phyloP scores from a whole-genome alignment of 106 monocot species.

The Chionographis japonica region DNA sequence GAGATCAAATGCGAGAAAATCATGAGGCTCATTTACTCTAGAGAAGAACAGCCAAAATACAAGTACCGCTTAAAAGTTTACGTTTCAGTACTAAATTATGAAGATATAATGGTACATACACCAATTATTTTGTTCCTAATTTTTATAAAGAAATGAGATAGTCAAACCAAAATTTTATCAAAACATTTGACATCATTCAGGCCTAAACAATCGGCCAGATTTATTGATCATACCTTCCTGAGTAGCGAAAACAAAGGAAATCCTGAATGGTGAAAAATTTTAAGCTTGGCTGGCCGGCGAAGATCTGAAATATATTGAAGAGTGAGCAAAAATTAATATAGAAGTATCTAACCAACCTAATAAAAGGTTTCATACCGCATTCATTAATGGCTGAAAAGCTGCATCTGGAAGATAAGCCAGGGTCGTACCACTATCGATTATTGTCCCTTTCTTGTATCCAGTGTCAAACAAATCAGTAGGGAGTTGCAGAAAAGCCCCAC shows the following conservation, averaged over 20 bases:
- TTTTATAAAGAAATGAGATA: no score
- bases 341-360: not conserved
- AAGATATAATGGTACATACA: no score
- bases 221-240: conserved; percentile 41
- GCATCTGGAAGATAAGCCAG: conserved; percentile 83
- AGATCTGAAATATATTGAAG: conserved; percentile 41
- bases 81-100: no score
- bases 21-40: no score
- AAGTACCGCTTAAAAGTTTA: no score
- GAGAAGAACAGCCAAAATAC: no score
- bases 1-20: no score
- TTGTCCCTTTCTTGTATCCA: conserved; percentile 69
- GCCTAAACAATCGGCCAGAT: no score
- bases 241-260: conserved; percentile 61
- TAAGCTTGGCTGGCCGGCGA: conserved; percentile 46
- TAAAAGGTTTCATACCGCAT: conserved; percentile 36
- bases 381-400: conserved; percentile 56
- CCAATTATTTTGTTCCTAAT: no score
- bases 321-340: not conserved
- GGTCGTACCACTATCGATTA: conserved; percentile 97
- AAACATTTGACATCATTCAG: no score
- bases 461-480: conserved; percentile 68
- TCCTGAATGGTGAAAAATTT: conserved; percentile 40
- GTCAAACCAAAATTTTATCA: no score
- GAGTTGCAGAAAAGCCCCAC: conserved; percentile 48